Evolutionary conservation across 768 basidiomycete genomes (phyloP).

Genomic region (Lanmaoa pseudosensibilis): DNA sequence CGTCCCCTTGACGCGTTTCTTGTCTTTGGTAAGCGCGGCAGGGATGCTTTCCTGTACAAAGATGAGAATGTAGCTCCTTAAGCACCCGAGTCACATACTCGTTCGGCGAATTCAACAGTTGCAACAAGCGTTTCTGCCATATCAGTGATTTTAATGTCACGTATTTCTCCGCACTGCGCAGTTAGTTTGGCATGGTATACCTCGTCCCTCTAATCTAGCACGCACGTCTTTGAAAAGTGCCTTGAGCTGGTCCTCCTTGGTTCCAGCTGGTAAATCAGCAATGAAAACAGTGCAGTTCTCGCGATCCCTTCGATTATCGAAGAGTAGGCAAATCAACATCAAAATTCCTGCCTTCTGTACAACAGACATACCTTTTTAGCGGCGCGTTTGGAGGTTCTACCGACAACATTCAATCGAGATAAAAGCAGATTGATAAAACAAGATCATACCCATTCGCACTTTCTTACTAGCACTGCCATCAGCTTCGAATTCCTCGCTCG

Average conservation of each 20-base stretch:
- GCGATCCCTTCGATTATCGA: slow-evolving; percentile 66
- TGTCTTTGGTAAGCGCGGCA: slow-evolving; percentile 89
- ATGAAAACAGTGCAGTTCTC: slow-evolving; percentile 94
- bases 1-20: slow-evolving; percentile 73
- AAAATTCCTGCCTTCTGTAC: not conserved
- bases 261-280: slow-evolving; percentile 57
- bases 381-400: slow-evolving; percentile 47
- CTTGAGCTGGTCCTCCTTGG: slow-evolving; percentile 64
- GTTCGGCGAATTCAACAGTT: slow-evolving; percentile 81
- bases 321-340: not conserved
- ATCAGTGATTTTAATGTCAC: slow-evolving; percentile 78
- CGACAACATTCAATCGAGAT: not conserved
- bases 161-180: slow-evolving; percentile 80
- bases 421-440: not conserved
- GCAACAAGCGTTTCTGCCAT: slow-evolving; percentile 65
- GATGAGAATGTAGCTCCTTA: not conserved
- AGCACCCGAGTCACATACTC: slow-evolving; percentile 32
- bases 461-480: slow-evolving; percentile 60
- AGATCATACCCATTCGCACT: slow-evolving; percentile 53
- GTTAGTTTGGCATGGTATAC: slow-evolving; percentile 5
- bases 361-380: slow-evolving; percentile 55
- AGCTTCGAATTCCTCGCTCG: slow-evolving; percentile 46
- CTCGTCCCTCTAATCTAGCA: slow-evolving; percentile 1
- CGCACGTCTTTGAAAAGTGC: slow-evolving; percentile 84
- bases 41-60: slow-evolving; percentile 70